Percentiles rank a stretch among this genome's conserved stretches.
phyloP scores from a whole-genome alignment of 2,329 filamentous ascomycete species.

The Fusarium cicatricum region DNA sequence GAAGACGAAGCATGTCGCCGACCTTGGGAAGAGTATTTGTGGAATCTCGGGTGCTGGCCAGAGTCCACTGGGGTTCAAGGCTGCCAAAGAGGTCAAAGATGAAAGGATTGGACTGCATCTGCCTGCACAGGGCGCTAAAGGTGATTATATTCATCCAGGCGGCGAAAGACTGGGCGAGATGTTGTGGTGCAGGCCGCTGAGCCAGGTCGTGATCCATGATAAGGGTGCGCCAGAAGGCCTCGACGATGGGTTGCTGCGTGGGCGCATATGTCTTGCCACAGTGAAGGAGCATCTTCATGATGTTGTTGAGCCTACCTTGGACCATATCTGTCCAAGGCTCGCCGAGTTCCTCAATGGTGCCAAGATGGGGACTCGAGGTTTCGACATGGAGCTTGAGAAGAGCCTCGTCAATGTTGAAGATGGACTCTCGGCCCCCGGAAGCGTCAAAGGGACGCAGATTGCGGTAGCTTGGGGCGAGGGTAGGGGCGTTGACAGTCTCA shows the following conservation, averaged over 20 bases:
- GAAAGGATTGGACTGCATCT: slow-evolving; percentile 7
- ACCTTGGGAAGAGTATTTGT: slow-evolving; percentile 31
- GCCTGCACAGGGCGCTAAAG: slow-evolving; percentile 12
- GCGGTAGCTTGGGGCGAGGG: slow-evolving; percentile 21
- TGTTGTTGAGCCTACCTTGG: slow-evolving; percentile 17
- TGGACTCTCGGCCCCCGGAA: background rate
- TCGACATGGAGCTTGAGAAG: slow-evolving; percentile 19
- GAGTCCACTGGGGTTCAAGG: slow-evolving; percentile 32
- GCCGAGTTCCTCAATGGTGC: slow-evolving; percentile 28
- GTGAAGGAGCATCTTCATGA: slow-evolving; percentile 33
- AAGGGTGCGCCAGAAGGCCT: slow-evolving; percentile 41
- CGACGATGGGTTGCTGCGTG: slow-evolving; percentile 37
- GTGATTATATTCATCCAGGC: slow-evolving; percentile 29
- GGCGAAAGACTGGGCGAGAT: slow-evolving; percentile 22
- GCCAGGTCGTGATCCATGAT: slow-evolving; percentile 37
- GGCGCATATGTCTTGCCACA: slow-evolving; percentile 29
- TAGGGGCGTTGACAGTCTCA: slow-evolving; percentile 25
- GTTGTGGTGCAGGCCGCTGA: slow-evolving; percentile 25
- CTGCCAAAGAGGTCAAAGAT: slow-evolving; percentile 29
- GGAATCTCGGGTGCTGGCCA: slow-evolving; percentile 32
- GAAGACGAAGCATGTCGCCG: slow-evolving; percentile 15
- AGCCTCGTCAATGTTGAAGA: slow-evolving; percentile 21
- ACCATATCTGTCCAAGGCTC: slow-evolving; percentile 16
- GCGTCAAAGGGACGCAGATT: slow-evolving; percentile 19
- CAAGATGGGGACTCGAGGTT: slow-evolving; percentile 25